phyloP scores from a whole-genome alignment of 106 monocot species.

The Dendrobium chrysotoxum region DNA sequence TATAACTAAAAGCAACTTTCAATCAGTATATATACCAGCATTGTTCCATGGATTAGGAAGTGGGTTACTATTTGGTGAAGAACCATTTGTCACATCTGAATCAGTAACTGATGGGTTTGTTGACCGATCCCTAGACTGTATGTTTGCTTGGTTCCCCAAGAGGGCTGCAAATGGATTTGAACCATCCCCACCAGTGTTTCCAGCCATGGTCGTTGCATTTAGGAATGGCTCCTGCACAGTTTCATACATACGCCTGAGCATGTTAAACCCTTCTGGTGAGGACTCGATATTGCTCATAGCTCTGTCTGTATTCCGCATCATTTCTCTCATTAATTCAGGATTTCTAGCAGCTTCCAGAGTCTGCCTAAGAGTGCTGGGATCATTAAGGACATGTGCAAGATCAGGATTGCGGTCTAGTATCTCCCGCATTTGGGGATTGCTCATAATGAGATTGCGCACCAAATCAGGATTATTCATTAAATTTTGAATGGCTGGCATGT shows the following conservation, averaged over 20 bases:
- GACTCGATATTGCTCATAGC: conserved; percentile 99
- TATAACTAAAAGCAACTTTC: neutral
- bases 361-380: conserved; percentile 82
- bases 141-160: conserved; percentile 47
- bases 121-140: conserved; percentile 28
- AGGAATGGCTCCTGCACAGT: conserved; percentile 94
- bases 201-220: conserved; percentile 93
- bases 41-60: conserved; percentile 92
- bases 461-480: conserved; percentile 91
- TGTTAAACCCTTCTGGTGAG: conserved; percentile 97
- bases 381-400: conserved; percentile 90
- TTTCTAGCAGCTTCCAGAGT: conserved; percentile 90
- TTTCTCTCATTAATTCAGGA: conserved; percentile 98
- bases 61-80: conserved; percentile 37
- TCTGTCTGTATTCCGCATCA: conserved; percentile 98
- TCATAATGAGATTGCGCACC: conserved; percentile 84
- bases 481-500: conserved; percentile 72
- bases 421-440: conserved; percentile 96
- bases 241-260: conserved; percentile 98
- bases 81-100: conserved; percentile 24
- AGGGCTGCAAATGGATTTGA: conserved; percentile 84
- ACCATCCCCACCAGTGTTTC: conserved; percentile 35
- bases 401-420: conserved; percentile 94
- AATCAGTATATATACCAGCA: conserved; percentile 27
- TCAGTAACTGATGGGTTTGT: conserved; percentile 36